A percentile compares a stretch with the other conserved stretches of the same genome.
These are phyloP conservation scores for Cystofilobasidium macerans DNA, from an alignment of 768 basidiomycete genomes.

Conservation along the genomic window DNA sequence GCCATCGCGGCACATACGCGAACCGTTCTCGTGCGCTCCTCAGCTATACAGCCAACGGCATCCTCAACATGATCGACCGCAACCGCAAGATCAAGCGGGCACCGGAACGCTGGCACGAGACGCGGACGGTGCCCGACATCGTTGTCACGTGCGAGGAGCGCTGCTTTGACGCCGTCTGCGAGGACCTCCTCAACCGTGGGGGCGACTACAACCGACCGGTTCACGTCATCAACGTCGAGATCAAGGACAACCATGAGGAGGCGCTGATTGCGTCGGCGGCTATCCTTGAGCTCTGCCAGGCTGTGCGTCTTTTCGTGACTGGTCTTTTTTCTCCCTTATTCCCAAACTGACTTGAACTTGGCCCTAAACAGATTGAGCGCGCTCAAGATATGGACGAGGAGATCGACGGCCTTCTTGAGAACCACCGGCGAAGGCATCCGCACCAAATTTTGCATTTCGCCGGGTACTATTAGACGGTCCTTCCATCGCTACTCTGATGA, in stretches of 20 bases:
- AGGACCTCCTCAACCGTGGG: conserved; percentile 76
- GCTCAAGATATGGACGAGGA: conserved; percentile 80
- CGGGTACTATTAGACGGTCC: conserved; percentile 88
- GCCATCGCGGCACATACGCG: too few species aligned
- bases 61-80: conserved; percentile 90
- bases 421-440: conserved; percentile 79
- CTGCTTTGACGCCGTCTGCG: conserved; percentile 96
- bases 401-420: conserved; percentile 72
- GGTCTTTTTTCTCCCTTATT: neutral
- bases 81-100: conserved; percentile 83
- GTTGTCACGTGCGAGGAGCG: conserved; percentile 99
- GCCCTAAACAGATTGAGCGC: conserved; percentile 58
- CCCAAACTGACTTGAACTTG: conserved; percentile 24
- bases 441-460: conserved; percentile 85
- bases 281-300: conserved; percentile 77
- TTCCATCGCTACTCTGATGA: too few species aligned
- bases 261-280: conserved; percentile 91
- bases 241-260: conserved; percentile 98
- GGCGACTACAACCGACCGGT: conserved; percentile 89
- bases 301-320: conserved; percentile 44
- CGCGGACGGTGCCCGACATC: conserved; percentile 74
- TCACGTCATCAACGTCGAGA: conserved; percentile 93
- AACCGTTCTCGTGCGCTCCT: neutral
- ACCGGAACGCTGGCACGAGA: conserved; percentile 96
- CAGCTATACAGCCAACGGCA: conserved; percentile 86